A percentile compares a stretch with the other conserved stretches of the same genome.
phyloP scores from a whole-genome alignment of 495 filamentous ascomycete species.

The Durotheca rogersii region DNA sequence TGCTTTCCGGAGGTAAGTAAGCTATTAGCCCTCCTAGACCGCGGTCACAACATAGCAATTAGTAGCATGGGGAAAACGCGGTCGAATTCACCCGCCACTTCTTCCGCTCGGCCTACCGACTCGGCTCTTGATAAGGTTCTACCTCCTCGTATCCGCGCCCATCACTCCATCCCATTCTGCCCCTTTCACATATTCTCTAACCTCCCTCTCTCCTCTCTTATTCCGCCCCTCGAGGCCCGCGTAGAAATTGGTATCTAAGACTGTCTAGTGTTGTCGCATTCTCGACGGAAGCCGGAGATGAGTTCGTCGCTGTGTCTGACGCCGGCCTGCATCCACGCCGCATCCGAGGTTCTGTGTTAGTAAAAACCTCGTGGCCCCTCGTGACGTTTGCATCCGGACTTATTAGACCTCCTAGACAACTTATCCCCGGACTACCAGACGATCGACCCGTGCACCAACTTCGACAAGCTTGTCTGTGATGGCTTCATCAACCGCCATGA shows the following conservation, averaged over 20 bases:
- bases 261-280: slow-evolving; percentile 31
- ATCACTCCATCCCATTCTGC: neutral
- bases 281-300: slow-evolving; percentile 26
- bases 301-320: slow-evolving; percentile 29
- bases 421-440: slow-evolving; percentile 63
- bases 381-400: slow-evolving; percentile 5
- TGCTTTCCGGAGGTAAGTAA: slow-evolving; percentile 34
- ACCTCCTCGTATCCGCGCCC: neutral
- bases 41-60: neutral
- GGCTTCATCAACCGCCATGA: slow-evolving; percentile 67
- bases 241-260: slow-evolving; percentile 13
- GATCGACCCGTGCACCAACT: slow-evolving; percentile 68
- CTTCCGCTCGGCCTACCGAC: slow-evolving; percentile 11
- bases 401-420: slow-evolving; percentile 41
- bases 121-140: neutral
- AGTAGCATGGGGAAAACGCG: slow-evolving; percentile 5
- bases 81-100: slow-evolving; percentile 28
- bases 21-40: neutral
- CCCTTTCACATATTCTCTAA: neutral
- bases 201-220: neutral
- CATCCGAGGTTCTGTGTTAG: slow-evolving; percentile 63
- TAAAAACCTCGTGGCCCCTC: neutral
- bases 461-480: slow-evolving; percentile 66
- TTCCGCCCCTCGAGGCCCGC: too few relatives aligned
- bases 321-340: slow-evolving; percentile 61